Base-by-base conservation (phyloP, 2,329 filamentous ascomycete species). In the Pseudogymnoascus sp. region DNA sequence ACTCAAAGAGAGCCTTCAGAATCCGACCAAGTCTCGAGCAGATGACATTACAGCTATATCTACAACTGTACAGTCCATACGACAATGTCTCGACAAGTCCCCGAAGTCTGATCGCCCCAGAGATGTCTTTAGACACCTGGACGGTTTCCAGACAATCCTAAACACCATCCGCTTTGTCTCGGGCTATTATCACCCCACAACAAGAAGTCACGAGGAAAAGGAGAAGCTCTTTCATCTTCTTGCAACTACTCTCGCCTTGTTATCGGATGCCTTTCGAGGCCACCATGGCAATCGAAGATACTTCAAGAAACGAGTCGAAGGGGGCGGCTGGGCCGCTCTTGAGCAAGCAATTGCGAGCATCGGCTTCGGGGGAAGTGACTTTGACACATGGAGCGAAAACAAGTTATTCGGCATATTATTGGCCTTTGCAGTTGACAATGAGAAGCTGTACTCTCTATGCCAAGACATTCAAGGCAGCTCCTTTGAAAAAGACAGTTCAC, bases 271-370 rank as follows among this genome's bases (percentile, higher is more conserved):
- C 38, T 82, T 99, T 67, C 84, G 86, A 62, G 86, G 86, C 53
- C 92, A 98, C 74, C 82, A 88, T 56, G 93, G 93, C 19, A 99
- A 98, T 76, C 84, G 88, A 71, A 85, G 90, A 69, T 97, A 93
- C 78, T 98, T 98, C 73, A 84, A 86, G 64, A 87, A 86, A 68
- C 82, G 86, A 68, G 85, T 96, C 31, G 84, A 90, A 64, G 87
- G 85, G 22, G 89, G 88, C 63, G 92, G 93, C 3, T 96, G 91
- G 88, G 82, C 86, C 67, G 84, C 86, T 6, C 74, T 97, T 62
- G 88, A 95, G 71, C 84, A 90, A 71, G 84, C 84, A 5, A 82
- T 93, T 77, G 84, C 83, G 66, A 86, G 85, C 73, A 86, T 87
- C 74, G 84, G 89, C 35, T 76, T 86, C 61, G 81, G 88, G 62